Conservation (phyloP, 139 green algal genomes). For the Chlamydomonas schloesseri region DNA sequence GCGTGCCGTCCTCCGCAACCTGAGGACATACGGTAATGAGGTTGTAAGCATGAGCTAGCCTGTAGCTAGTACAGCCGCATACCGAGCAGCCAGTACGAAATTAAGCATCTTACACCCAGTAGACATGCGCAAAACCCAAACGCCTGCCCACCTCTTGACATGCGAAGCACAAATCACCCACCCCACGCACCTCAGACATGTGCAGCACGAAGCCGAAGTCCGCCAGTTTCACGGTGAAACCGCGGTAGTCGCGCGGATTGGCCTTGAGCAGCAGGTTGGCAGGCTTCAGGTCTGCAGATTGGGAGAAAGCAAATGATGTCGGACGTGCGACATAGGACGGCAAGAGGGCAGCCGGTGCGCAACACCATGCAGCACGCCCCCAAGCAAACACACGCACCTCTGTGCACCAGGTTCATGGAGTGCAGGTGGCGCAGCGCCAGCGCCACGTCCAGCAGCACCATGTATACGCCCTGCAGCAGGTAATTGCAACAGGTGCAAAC, state of each 20-base stretch:
- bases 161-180: background rate
- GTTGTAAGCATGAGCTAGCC: no score
- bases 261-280: conserved; percentile 43
- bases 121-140: no score
- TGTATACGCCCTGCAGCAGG: background rate
- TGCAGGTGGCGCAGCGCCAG: conserved; percentile 37
- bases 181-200: background rate
- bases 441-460: conserved; percentile 39
- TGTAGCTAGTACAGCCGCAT: no score
- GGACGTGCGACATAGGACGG: background rate
- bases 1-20: background rate
- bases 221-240: conserved; percentile 37
- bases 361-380: no score
- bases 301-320: no score
- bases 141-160: no score
- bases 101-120: no score
- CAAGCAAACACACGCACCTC: background rate
- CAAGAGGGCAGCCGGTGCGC: no score
- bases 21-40: no score
- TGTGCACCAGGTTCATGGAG: conserved; percentile 27
- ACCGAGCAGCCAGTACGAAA: no score
- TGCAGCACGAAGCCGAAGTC: conserved; percentile 40
- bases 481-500: no score
- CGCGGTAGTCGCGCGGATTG: conserved; percentile 20
- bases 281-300: conserved; percentile 40